Evolutionary conservation across 1,284 basidiomycete species (phyloP), one percentile per base, ranked within the genome.

Genomic region (Inonotus hispidus): DNA sequence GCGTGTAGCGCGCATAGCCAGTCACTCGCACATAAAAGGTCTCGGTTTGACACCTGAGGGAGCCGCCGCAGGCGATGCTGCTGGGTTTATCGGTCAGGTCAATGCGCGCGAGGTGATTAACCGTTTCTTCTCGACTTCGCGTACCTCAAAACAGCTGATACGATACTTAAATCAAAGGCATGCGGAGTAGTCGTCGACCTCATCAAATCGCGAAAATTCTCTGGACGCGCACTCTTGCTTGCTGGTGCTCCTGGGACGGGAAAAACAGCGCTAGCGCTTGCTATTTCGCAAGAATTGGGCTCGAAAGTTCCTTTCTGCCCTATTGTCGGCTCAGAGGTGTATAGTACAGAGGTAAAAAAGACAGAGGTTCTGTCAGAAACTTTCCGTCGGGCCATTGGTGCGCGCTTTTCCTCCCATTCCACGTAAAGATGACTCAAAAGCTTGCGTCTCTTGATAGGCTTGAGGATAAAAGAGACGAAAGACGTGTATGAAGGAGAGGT

Each of bases 401-500:
- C 78, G 7, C 39, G 37, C 29, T 21, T 64, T 60, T 19, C 45
- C 19, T 21, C 45, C 27, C 52, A 25, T 59, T 58, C 43, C 41
- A 47, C 56, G 43, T 29, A 19, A 19, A 29, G 1, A 16, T 27
- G 1, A 13, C 5, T 8, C 5, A 29, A 19, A 14, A 14, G 45
- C 39, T 25, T 53, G 55, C 56, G 62, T 64, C 53, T 56, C 53
- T 23, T 38, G 23, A 27, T 10, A 96, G 94, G 95, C 57, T 81
- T 97, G 32, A 85, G 94, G 70, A 95, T 97, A 80, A 98, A 98
- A 74, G 96, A 99, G 76, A 98, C 95, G 2, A 99, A 99, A 73
- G 95, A 98, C 71, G 95, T 99, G 8, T 99, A 96, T 75, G 96
- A 99, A 74, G 96, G 96, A 63, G 97, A 99, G 75, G 92, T 99